Conservation (phyloP, 1,284 basidiomycete genomes). For the Tilletiopsis washingtonensis region DNA sequence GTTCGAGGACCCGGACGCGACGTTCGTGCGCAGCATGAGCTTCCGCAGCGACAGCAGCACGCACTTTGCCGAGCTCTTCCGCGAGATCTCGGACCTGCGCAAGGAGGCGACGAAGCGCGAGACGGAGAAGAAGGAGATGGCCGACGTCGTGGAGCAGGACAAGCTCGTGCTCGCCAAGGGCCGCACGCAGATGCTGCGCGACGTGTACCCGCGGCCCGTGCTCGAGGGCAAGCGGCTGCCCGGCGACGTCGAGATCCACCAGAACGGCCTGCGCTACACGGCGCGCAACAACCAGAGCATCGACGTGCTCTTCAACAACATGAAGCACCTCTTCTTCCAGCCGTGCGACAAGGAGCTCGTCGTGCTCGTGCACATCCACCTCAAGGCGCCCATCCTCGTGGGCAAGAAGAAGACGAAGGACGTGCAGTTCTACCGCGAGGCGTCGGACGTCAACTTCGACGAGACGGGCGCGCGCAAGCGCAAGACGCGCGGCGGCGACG, state of each 20-base stretch:
- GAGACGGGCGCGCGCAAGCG: slow-evolving; percentile 98
- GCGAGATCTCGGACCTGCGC: slow-evolving; percentile 89
- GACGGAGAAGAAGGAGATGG: slow-evolving; percentile 95
- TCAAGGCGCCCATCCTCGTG: slow-evolving; percentile 94
- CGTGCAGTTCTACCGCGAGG: slow-evolving; percentile 97
- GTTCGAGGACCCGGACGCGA: slow-evolving; percentile 93
- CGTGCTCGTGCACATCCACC: slow-evolving; percentile 86
- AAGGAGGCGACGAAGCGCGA: slow-evolving; percentile 95
- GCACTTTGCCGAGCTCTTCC: slow-evolving; percentile 80
- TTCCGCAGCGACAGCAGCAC: slow-evolving; percentile 84
- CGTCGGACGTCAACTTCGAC: slow-evolving; percentile 94
- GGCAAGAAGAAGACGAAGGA: slow-evolving; percentile 99
- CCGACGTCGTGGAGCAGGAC: slow-evolving; percentile 93
- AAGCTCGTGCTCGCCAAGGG: slow-evolving; percentile 48
- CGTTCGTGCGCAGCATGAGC: slow-evolving; percentile 89
- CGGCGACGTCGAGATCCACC: slow-evolving; percentile 94
- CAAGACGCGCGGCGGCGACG: slow-evolving; percentile 93
- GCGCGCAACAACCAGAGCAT: slow-evolving; percentile 55
- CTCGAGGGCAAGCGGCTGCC: slow-evolving; percentile 81
- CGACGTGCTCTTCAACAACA: slow-evolving; percentile 79
- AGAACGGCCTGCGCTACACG: slow-evolving; percentile 90
- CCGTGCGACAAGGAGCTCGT: slow-evolving; percentile 94
- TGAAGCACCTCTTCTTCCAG: slow-evolving; percentile 98
- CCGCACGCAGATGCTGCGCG: slow-evolving; percentile 57
- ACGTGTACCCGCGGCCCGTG: slow-evolving; percentile 88